These are phyloP conservation scores for Juncus inflexus DNA, from an alignment of 176 grass and related monocot species.

Conservation along the genomic window DNA sequence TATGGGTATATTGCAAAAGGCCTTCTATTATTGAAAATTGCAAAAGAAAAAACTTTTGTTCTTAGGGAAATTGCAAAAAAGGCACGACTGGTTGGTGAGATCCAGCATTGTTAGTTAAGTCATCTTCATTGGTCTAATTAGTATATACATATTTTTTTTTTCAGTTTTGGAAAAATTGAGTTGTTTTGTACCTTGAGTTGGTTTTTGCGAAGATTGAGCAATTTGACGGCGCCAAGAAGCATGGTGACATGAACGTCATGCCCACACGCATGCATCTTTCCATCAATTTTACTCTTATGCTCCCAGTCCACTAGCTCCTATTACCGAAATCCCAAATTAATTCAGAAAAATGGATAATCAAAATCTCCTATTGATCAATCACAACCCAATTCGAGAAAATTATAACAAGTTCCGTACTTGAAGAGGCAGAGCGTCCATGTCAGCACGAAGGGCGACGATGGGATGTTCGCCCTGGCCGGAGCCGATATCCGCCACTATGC, in stretches of 20 bases:
- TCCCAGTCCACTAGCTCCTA: conserved; percentile 95
- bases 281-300: conserved; percentile 77
- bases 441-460: conserved; percentile 76
- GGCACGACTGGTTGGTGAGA: too few relatives aligned
- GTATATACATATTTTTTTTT: too few relatives aligned
- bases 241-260: conserved; percentile 83
- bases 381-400: not conserved
- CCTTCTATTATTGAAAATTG: too few relatives aligned
- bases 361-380: not conserved
- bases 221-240: conserved; percentile 87
- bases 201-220: conserved; percentile 70
- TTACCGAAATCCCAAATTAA: conserved; percentile 4
- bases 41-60: too few relatives aligned
- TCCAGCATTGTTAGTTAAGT: too few relatives aligned
- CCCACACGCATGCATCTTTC: conserved; percentile 88
- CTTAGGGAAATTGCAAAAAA: too few relatives aligned
- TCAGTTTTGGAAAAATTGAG: too few relatives aligned
- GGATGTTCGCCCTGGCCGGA: conserved; percentile 43
- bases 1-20: too few relatives aligned
- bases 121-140: too few relatives aligned
- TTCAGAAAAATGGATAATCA: not conserved
- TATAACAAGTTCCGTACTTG: conserved; percentile 34
- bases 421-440: conserved; percentile 89
- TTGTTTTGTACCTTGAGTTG: conserved; percentile 42
- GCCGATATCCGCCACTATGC: conserved; percentile 65